Percentiles rank a stretch among this genome's conserved stretches.
Conservation (phyloP, 768 basidiomycete genomes). For the Favolaschia claudopus region DNA sequence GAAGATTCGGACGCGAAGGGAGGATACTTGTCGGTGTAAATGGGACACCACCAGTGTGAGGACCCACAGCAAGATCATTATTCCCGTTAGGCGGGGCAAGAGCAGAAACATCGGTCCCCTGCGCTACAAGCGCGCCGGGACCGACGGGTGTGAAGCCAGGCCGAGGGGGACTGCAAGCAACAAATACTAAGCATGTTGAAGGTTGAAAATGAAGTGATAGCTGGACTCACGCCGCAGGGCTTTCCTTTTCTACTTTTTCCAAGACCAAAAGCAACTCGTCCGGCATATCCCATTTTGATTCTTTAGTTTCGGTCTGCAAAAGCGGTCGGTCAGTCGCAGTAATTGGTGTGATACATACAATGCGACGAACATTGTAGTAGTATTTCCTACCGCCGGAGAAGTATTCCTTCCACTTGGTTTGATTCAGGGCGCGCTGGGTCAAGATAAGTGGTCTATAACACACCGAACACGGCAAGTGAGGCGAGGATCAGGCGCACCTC, state of each 20-base stretch:
- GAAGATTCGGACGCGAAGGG: conserved; percentile 80
- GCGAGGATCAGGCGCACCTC: conserved; percentile 69
- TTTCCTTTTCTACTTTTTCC: conserved; percentile 85
- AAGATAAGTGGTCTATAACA: conserved; percentile 24
- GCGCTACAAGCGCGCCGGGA: conserved; percentile 63
- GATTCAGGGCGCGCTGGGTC: conserved; percentile 78
- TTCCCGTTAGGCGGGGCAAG: conserved; percentile 55
- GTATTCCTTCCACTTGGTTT: conserved; percentile 97
- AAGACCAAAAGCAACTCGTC: conserved; percentile 87
- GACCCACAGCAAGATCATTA: conserved; percentile 59
- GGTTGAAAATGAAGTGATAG: neutral
- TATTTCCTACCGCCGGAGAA: conserved; percentile 91
- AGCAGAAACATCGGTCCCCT: conserved; percentile 62
- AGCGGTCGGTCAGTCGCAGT: conserved; percentile 1
- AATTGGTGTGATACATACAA: neutral
- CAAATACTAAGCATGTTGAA: neutral
- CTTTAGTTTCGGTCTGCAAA: conserved; percentile 79
- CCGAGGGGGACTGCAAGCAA: conserved; percentile 34
- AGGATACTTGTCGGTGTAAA: conserved; percentile 65
- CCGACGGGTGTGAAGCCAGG: conserved; percentile 53
- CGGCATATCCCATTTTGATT: conserved; percentile 99
- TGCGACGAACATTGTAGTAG: conserved; percentile 77
- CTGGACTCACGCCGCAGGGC: conserved; percentile 30
- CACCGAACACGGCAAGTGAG: conserved; percentile 14
- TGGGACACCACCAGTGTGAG: conserved; percentile 65